These are phyloP conservation scores for Ramalina peruviana DNA, from an alignment of 495 filamentous ascomycete species.

Conservation along the genomic window DNA sequence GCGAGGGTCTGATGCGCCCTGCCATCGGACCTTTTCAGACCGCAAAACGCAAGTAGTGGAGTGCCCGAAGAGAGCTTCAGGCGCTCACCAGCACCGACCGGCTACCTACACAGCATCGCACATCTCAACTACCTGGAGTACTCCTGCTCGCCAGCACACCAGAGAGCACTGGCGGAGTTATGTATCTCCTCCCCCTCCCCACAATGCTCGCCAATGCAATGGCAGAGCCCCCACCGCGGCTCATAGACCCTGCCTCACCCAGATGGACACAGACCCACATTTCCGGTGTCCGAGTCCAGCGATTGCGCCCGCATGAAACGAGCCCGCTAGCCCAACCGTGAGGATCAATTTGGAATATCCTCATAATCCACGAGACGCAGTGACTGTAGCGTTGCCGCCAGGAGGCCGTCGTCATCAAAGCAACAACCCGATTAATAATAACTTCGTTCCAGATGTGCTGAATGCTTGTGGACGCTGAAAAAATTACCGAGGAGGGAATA, in stretches of 20 bases:
- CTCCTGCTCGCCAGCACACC: not conserved
- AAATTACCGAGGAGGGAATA: constrained; percentile 17
- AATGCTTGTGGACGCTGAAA: constrained; percentile 21
- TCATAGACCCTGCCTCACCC: not conserved
- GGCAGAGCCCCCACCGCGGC: not conserved
- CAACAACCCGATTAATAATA: not conserved
- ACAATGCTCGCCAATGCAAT: not conserved
- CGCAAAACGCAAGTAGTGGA: too few relatives aligned
- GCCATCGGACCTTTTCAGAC: not conserved
- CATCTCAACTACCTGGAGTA: not conserved
- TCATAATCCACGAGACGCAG: not conserved
- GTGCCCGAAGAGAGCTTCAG: not conserved
- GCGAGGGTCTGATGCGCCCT: not conserved
- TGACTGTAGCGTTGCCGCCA: not conserved
- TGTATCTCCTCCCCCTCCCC: not conserved
- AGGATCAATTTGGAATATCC: not conserved
- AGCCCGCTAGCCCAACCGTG: not conserved
- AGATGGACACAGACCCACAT: not conserved
- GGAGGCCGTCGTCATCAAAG: not conserved
- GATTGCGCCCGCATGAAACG: not conserved
- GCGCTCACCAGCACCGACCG: not conserved
- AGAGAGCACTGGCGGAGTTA: not conserved
- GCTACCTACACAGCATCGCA: not conserved
- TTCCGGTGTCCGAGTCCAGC: not conserved
- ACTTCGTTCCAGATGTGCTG: constrained; percentile 11